Conservation (phyloP, 352 stramenopile species). For the Globisporangium irregulare region DNA sequence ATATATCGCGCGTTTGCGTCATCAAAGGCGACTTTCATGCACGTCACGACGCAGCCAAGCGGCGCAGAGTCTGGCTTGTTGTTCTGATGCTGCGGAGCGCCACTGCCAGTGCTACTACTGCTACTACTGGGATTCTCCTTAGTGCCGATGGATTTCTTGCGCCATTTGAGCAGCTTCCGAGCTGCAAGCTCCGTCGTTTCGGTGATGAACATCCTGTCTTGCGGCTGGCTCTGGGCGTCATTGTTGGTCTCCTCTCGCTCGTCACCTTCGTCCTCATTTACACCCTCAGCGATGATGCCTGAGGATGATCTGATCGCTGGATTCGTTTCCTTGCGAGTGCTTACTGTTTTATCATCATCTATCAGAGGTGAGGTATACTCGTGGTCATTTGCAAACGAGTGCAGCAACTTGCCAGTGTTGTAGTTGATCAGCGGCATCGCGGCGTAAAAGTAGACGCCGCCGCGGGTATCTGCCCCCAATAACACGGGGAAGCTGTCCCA, state of each 20-base stretch:
- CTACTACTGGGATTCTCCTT: not conserved
- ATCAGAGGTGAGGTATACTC: not conserved
- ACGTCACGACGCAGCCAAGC: conserved; percentile 32
- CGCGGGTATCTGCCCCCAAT: conserved; percentile 42
- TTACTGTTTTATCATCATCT: not conserved
- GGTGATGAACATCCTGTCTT: conserved; percentile 24
- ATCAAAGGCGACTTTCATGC: conserved; percentile 56
- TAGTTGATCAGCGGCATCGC: conserved; percentile 39
- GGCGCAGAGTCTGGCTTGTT: conserved; percentile 14
- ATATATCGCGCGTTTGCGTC: conserved; percentile 39
- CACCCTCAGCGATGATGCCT: not conserved
- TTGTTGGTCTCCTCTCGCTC: conserved; percentile 4
- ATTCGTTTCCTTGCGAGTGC: not conserved
- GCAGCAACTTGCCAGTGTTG: conserved; percentile 45
- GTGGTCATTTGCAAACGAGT: conserved; percentile 57
- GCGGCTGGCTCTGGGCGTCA: not conserved
- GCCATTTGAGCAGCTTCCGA: conserved; percentile 32
- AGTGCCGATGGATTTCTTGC: conserved; percentile 3
- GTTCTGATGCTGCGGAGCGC: not conserved
- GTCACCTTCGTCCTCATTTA: conserved; percentile 12
- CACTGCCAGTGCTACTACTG: not conserved
- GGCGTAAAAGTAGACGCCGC: conserved; percentile 57
- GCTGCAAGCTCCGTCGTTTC: conserved; percentile 34
- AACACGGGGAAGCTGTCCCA: conserved; percentile 72
- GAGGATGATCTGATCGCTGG: not conserved